Conservation (phyloP, 2,329 filamentous ascomycete species). For the Xylariaceae sp. region DNA sequence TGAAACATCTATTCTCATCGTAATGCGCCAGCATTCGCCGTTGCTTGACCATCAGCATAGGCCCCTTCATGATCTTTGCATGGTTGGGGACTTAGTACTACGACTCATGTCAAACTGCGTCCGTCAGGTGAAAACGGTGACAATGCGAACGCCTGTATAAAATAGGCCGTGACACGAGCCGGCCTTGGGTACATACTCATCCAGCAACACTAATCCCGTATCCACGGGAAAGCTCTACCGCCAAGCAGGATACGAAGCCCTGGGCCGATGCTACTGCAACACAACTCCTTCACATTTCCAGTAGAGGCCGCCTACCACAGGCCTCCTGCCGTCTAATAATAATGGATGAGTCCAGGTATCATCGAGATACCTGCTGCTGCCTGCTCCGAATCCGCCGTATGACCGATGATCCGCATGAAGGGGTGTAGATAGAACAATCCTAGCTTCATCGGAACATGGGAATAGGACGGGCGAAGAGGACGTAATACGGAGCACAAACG, state of each 20-base stretch:
- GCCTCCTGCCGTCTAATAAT: slow-evolving; percentile 4
- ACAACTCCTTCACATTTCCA: slow-evolving; percentile 2
- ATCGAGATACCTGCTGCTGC: slow-evolving; percentile 3
- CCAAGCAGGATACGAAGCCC: slow-evolving; percentile 1
- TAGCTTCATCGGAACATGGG: not conserved
- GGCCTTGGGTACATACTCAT: not conserved
- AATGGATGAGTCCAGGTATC: not conserved
- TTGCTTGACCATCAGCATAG: not conserved
- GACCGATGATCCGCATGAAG: not conserved
- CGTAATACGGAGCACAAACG: slow-evolving; percentile 4
- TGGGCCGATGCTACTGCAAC: not conserved
- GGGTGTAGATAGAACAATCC: slow-evolving; percentile 15
- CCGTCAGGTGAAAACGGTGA: not conserved
- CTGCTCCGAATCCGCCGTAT: slow-evolving; percentile 1
- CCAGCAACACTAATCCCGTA: not conserved
- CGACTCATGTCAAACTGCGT: not conserved
- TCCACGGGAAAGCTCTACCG: not conserved
- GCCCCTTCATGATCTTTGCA: not conserved
- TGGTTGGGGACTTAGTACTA: not conserved
- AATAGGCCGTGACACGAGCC: not conserved
- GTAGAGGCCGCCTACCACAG: not conserved
- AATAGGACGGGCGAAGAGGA: not conserved
- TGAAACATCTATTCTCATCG: not conserved
- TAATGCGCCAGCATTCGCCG: not conserved
- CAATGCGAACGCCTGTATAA: not conserved